Conservation (phyloP, 768 basidiomycete species). For the Xerocomus brunneocitrinus region DNA sequence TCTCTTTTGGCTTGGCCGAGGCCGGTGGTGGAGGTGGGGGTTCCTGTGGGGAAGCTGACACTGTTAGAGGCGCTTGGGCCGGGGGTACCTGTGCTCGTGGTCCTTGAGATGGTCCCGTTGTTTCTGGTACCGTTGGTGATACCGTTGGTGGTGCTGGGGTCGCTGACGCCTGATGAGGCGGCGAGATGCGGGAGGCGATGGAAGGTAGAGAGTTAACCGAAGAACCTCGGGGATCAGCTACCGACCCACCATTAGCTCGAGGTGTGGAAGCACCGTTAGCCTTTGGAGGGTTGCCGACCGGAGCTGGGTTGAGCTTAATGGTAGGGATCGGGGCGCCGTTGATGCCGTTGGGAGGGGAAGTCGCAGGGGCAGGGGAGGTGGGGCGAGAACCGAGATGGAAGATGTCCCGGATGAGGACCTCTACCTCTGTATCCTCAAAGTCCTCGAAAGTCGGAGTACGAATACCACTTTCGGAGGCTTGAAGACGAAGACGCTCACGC, state of each 20-base stretch:
- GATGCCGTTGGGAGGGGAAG: slow-evolving; percentile 4
- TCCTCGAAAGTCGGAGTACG: slow-evolving; percentile 31
- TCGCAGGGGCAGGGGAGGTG: slow-evolving; percentile 15
- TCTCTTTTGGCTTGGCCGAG: slow-evolving; percentile 8
- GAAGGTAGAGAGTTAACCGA: slow-evolving; percentile 23
- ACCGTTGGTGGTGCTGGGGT: neutral
- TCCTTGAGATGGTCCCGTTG: neutral
- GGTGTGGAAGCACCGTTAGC: slow-evolving; percentile 13
- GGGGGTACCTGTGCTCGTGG: neutral
- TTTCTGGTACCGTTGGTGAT: neutral
- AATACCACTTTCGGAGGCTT: slow-evolving; percentile 28
- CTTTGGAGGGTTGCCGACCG: slow-evolving; percentile 17
- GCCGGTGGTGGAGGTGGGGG: neutral
- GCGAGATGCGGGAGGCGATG: slow-evolving; percentile 9
- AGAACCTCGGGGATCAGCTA: slow-evolving; percentile 22
- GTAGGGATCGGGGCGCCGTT: slow-evolving; percentile 7
- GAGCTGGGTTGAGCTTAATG: slow-evolving; percentile 22
- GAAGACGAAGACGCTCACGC: slow-evolving; percentile 37
- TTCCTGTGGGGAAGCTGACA: neutral
- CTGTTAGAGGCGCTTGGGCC: neutral
- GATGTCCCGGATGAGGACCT: slow-evolving; percentile 26
- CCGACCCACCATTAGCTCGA: slow-evolving; percentile 31
- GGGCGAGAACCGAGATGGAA: slow-evolving; percentile 27
- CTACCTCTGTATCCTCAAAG: slow-evolving; percentile 28
- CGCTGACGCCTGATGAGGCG: slow-evolving; percentile 10